Conservation (phyloP, 116 monocot species). For the Dioscorea cayenensis region DNA sequence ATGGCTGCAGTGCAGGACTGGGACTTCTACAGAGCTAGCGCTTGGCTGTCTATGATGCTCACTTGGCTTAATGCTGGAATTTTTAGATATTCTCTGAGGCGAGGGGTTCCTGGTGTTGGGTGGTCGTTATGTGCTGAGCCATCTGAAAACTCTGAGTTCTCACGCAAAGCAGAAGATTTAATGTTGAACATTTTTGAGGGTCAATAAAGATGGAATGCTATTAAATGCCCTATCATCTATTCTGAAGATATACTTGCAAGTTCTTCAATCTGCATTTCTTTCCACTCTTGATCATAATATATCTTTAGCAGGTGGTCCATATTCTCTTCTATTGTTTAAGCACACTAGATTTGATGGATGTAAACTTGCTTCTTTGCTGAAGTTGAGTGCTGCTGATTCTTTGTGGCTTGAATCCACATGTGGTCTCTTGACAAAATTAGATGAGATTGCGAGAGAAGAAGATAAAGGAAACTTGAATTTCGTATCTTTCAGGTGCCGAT, state of each 20-base stretch:
- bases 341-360: conserved; percentile 44
- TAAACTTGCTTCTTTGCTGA: conserved; percentile 42
- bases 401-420: conserved; percentile 38
- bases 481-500: conserved; percentile 28
- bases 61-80: conserved; percentile 51
- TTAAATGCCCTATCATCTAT: conserved; percentile 50
- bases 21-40: conserved; percentile 56
- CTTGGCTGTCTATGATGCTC: conserved; percentile 64
- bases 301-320: conserved; percentile 28
- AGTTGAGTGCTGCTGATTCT: conserved; percentile 35
- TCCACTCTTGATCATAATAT: conserved; percentile 26
- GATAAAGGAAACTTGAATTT: conserved; percentile 14
- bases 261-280: conserved; percentile 58
- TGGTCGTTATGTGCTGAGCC: conserved; percentile 13
- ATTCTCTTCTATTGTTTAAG: conserved; percentile 59
- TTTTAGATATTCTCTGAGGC: conserved; percentile 20
- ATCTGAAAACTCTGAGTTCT: conserved; percentile 11
- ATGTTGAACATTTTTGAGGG: conserved; percentile 22
- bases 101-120: conserved; percentile 17
- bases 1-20: conserved; percentile 27
- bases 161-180: conserved; percentile 24
- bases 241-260: conserved; percentile 45
- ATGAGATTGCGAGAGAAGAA: conserved; percentile 29
- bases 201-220: conserved; percentile 32
- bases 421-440: conserved; percentile 51